phyloP scores from a whole-genome alignment of 139 green algal species.

The Tetraselmis chui region DNA sequence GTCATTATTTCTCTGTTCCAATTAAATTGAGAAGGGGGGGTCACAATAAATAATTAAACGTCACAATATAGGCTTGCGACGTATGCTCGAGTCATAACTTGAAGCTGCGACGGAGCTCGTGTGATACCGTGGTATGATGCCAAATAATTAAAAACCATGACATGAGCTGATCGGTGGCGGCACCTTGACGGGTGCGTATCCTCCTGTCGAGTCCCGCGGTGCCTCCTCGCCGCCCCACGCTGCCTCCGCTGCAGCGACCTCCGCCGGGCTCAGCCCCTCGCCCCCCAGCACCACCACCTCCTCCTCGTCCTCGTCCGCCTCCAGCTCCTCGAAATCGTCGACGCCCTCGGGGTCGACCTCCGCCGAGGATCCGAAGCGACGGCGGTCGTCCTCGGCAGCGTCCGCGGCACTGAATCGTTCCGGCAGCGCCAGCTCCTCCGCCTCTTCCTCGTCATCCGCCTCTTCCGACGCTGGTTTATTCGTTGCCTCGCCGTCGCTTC shows the following conservation, averaged over 20 bases:
- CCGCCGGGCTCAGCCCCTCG: slow-evolving; percentile 55
- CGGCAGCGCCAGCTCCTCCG: neutral
- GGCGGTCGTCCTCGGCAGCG: slow-evolving; percentile 2
- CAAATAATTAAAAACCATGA: too few species aligned
- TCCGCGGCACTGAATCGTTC: neutral
- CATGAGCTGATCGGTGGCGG: too few species aligned
- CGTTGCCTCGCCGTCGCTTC: too few species aligned
- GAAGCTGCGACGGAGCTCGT: too few species aligned
- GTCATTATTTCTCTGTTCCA: too few species aligned
- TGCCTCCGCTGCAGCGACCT: slow-evolving; percentile 61
- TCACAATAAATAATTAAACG: too few species aligned
- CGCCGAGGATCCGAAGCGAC: neutral
- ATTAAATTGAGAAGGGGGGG: too few species aligned
- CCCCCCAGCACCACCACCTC: slow-evolving; percentile 56
- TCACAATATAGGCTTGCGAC: too few species aligned
- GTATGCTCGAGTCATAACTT: too few species aligned
- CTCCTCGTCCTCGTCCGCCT: slow-evolving; percentile 37
- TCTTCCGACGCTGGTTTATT: slow-evolving; percentile 22
- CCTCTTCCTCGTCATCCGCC: slow-evolving; percentile 26
- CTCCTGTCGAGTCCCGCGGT: neutral
- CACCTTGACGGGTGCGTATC: neutral
- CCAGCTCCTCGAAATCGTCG: slow-evolving; percentile 11
- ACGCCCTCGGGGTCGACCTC: neutral
- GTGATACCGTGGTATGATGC: too few species aligned
- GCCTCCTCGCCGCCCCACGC: slow-evolving; percentile 9